phyloP scores from a whole-genome alignment of 805 yeast species.

The Teunomyces barrocoloradensis region DNA sequence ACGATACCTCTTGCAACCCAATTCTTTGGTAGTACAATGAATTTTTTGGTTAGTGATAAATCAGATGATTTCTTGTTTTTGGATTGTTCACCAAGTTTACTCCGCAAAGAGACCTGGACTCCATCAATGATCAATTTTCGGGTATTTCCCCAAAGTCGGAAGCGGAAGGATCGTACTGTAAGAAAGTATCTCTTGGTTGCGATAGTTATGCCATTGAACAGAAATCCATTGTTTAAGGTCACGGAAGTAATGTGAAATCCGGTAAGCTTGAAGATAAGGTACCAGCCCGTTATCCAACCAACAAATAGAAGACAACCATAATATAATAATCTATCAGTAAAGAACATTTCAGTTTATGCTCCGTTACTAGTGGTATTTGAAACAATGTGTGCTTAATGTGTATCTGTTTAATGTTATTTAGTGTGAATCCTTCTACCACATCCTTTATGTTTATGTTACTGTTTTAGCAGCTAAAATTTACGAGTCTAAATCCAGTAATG shows the following conservation, averaged over 20 bases:
- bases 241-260: slow-evolving; percentile 35
- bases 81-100: neutral
- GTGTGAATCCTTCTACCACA: neutral
- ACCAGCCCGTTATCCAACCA: slow-evolving; percentile 33
- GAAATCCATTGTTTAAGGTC: slow-evolving; percentile 37
- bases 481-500: neutral
- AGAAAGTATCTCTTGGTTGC: slow-evolving; percentile 12
- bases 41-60: slow-evolving; percentile 1
- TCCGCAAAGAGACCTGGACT: slow-evolving; percentile 11
- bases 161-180: slow-evolving; percentile 21
- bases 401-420: neutral
- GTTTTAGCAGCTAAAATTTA: slow-evolving; percentile 2
- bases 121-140: slow-evolving; percentile 30
- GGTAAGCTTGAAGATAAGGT: slow-evolving; percentile 22
- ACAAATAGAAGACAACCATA: neutral
- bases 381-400: neutral
- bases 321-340: neutral
- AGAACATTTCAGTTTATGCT: neutral
- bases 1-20: slow-evolving; percentile 8
- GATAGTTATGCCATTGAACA: slow-evolving; percentile 29
- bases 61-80: neutral
- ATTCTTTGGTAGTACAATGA: slow-evolving; percentile 17
- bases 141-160: slow-evolving; percentile 40
- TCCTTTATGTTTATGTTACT: neutral
- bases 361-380: neutral